Percentiles rank a stretch among this genome's conserved stretches.
These are phyloP conservation scores for Xylariaceae sp. DNA, from an alignment of 2,329 filamentous ascomycete genomes.

Conservation along the genomic window DNA sequence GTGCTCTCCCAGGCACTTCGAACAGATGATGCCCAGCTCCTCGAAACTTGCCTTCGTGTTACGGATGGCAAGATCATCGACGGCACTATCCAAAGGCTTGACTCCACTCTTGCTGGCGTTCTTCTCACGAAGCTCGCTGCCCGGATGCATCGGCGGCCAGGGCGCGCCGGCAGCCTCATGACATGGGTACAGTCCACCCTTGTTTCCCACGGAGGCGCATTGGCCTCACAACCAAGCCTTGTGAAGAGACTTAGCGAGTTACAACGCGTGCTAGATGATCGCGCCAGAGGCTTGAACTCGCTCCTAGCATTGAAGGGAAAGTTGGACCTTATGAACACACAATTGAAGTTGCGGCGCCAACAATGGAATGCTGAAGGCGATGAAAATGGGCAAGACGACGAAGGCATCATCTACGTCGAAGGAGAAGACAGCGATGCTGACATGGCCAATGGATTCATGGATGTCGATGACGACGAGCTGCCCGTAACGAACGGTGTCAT, in stretches of 20 bases:
- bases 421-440: slow-evolving; percentile 61
- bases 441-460: slow-evolving; percentile 40
- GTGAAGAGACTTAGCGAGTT: slow-evolving; percentile 72
- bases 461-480: slow-evolving; percentile 55
- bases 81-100: slow-evolving; percentile 83
- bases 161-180: slow-evolving; percentile 83
- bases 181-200: slow-evolving; percentile 95
- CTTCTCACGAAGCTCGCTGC: slow-evolving; percentile 82
- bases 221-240: slow-evolving; percentile 80
- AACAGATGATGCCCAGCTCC: slow-evolving; percentile 82
- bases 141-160: slow-evolving; percentile 78
- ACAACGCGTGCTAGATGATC: slow-evolving; percentile 81
- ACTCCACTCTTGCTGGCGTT: slow-evolving; percentile 72
- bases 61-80: slow-evolving; percentile 72
- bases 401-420: slow-evolving; percentile 81
- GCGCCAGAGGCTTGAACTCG: slow-evolving; percentile 74
- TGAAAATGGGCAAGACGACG: slow-evolving; percentile 51
- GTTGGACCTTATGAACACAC: slow-evolving; percentile 86
- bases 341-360: slow-evolving; percentile 75
- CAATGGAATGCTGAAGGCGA: slow-evolving; percentile 53
- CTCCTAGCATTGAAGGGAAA: slow-evolving; percentile 89
- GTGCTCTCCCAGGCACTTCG: slow-evolving; percentile 90
- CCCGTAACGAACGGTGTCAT: slow-evolving; percentile 49
- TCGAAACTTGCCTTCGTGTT: slow-evolving; percentile 87
- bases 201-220: slow-evolving; percentile 82